Evolutionary conservation across 163 green algal genomes (phyloP).

Genomic region (Coccomyxa subellipsoidea): DNA sequence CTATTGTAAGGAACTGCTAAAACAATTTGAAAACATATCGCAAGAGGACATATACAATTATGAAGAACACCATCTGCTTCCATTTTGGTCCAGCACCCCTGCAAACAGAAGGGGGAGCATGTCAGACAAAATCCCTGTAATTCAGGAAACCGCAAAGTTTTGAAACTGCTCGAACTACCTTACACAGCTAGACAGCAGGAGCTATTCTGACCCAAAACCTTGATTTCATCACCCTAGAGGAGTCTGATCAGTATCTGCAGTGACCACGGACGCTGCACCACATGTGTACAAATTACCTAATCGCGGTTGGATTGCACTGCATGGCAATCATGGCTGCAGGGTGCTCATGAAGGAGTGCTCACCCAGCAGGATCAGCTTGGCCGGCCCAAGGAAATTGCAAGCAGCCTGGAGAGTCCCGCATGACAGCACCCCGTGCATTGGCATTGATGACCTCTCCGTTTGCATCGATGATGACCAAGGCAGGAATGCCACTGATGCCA

Average conservation of each 20-base stretch:
- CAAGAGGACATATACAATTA: not conserved
- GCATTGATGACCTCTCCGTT: constrained; percentile 42
- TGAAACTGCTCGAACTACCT: not conserved
- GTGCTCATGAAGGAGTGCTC: not conserved
- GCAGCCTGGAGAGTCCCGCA: constrained; percentile 29
- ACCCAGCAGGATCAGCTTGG: not conserved
- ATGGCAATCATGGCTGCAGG: not conserved
- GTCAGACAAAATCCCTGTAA: not conserved
- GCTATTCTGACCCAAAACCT: not conserved
- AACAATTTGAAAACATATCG: not conserved
- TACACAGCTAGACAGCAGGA: not conserved
- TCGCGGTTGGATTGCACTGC: not conserved
- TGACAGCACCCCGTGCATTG: constrained; percentile 37
- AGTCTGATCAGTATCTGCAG: too few species aligned
- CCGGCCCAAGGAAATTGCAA: constrained; percentile 44
- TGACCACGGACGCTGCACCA: not conserved
- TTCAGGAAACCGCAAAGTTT: not conserved
- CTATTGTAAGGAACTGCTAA: too few species aligned
- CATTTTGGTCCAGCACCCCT: not conserved
- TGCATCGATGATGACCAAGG: constrained; percentile 39
- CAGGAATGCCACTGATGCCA: constrained; percentile 45
- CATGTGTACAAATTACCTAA: not conserved
- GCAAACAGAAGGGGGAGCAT: not conserved
- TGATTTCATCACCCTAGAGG: not conserved
- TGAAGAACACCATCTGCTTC: not conserved